phyloP scores from a whole-genome alignment of 2,329 filamentous ascomycete genomes.

The Curvularia hawaiiensis region DNA sequence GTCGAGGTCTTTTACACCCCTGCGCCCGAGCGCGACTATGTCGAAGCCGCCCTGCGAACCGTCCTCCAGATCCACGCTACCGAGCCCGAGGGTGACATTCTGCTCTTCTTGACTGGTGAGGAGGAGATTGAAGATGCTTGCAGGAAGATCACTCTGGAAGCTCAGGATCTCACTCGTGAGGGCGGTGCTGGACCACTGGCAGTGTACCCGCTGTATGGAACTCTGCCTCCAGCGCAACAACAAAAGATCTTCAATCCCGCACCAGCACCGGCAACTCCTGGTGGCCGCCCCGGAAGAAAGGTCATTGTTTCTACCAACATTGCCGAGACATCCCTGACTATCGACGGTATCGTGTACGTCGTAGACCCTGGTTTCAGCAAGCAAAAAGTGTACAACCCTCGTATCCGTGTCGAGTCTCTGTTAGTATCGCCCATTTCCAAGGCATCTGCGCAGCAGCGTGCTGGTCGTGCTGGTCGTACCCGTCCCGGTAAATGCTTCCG shows the following conservation, averaged over 20 bases:
- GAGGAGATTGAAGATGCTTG: constrained; percentile 98
- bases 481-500: constrained; percentile 98
- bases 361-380: constrained; percentile 99
- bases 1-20: constrained; percentile 99
- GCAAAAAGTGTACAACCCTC: constrained; percentile 98
- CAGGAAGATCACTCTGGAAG: constrained; percentile 87
- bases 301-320: constrained; percentile 96
- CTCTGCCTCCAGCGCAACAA: constrained; percentile 88
- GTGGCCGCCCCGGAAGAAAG: constrained; percentile 88
- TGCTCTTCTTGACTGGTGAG: constrained; percentile 95
- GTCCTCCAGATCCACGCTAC: constrained; percentile 96
- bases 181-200: constrained; percentile 87
- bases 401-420: constrained; percentile 93
- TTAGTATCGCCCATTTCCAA: constrained; percentile 98
- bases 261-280: constrained; percentile 71
- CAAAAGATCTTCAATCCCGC: constrained; percentile 94
- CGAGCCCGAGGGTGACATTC: constrained; percentile 88
- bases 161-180: constrained; percentile 89
- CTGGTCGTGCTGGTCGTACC: constrained; percentile 98
- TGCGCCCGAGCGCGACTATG: constrained; percentile 93
- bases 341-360: constrained; percentile 98
- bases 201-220: constrained; percentile 93
- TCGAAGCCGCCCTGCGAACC: constrained; percentile 92
- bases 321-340: constrained; percentile 95
- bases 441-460: constrained; percentile 94